Conservation (phyloP, 495 filamentous ascomycete genomes). For the Parachaetomium inaequale region DNA sequence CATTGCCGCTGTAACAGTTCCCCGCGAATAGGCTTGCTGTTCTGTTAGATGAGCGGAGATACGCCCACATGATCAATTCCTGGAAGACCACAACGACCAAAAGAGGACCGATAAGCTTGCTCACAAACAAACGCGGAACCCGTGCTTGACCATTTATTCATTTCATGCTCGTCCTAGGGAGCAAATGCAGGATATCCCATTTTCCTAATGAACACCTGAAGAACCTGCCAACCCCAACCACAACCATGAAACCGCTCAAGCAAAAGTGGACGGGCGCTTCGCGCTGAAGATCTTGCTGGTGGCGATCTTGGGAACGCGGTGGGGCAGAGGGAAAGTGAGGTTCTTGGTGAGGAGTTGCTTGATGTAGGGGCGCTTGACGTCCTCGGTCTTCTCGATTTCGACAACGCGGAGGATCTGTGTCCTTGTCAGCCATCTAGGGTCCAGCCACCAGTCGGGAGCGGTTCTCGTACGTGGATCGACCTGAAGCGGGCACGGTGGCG, state of each 20-base stretch:
- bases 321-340: constrained; percentile 97
- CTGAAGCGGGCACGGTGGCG: constrained; percentile 96
- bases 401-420: constrained; percentile 93
- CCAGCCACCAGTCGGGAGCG: background rate
- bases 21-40: background rate
- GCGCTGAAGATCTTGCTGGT: constrained; percentile 87
- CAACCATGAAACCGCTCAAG: constrained; percentile 44
- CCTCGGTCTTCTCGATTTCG: constrained; percentile 86
- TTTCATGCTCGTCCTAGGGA: constrained; percentile 41
- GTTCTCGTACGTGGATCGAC: constrained; percentile 83
- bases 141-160: constrained; percentile 38
- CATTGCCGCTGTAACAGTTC: background rate
- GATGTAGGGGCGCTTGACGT: constrained; percentile 97
- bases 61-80: background rate
- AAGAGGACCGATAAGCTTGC: background rate
- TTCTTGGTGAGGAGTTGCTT: constrained; percentile 92
- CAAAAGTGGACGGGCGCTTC: constrained; percentile 88
- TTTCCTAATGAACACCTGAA: constrained; percentile 53
- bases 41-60: background rate
- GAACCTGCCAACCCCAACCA: constrained; percentile 48
- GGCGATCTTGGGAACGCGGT: constrained; percentile 75
- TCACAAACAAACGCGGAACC: constrained; percentile 23
- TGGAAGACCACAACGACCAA: constrained; percentile 4
- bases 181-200: constrained; percentile 51
- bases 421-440: constrained; percentile 27